phyloP scores from a whole-genome alignment of 495 filamentous ascomycete species.

The Chaetomium fimeti region DNA sequence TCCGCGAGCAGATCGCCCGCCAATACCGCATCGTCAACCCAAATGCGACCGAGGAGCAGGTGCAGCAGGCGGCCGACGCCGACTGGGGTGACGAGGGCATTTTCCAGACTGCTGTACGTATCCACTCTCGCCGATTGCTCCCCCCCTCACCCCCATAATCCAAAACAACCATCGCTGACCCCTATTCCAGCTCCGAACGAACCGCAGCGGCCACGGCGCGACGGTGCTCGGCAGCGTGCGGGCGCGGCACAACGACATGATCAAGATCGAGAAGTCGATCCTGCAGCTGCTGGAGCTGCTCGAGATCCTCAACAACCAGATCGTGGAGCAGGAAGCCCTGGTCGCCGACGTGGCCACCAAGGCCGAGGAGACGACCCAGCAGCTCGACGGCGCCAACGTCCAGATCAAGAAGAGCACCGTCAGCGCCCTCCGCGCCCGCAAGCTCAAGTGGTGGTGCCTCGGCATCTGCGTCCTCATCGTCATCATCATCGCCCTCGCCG shows the following conservation, averaged over 20 bases:
- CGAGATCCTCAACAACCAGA: constrained; percentile 62
- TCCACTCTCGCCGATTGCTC: background rate
- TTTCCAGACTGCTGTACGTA: constrained; percentile 69
- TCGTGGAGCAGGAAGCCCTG: constrained; percentile 61
- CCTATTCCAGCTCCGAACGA: constrained; percentile 59
- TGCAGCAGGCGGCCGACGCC: constrained; percentile 60
- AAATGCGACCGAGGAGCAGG: constrained; percentile 63
- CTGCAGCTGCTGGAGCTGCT: constrained; percentile 64
- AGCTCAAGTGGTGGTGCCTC: constrained; percentile 72
- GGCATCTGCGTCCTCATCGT: constrained; percentile 57
- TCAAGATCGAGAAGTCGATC: constrained; percentile 67
- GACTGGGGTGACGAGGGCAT: constrained; percentile 74
- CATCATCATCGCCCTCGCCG: constrained; percentile 51
- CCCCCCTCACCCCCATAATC: background rate
- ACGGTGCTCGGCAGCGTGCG: constrained; percentile 68
- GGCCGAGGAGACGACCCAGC: constrained; percentile 54
- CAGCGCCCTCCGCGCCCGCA: constrained; percentile 55
- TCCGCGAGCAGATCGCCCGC: constrained; percentile 67
- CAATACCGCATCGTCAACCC: constrained; percentile 77
- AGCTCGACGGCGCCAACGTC: constrained; percentile 58
- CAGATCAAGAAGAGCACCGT: constrained; percentile 62
- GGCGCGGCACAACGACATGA: constrained; percentile 73
- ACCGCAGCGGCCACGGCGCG: constrained; percentile 63
- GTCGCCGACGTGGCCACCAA: constrained; percentile 55
- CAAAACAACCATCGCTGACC: constrained; percentile 14